Evolutionary conservation across 148 eudicot genomes (phyloP), one percentile per base, ranked within the genome.

Genomic region (Camellia lanceoleosa): DNA sequence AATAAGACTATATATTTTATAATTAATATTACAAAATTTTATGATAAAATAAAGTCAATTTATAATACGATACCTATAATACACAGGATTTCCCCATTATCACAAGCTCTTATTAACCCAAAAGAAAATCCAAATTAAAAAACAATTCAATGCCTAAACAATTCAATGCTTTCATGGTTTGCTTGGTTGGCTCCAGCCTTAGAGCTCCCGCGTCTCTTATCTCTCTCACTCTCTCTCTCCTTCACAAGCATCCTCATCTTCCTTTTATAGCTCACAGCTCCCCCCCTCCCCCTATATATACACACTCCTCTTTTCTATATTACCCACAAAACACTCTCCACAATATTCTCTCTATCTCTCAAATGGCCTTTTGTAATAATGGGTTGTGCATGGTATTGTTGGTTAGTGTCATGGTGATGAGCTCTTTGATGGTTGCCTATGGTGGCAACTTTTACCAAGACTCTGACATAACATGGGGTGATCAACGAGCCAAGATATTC

Each of bases 391-490:
- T 44, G 60, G 3, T 64, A 30, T 18, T 70, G 61, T 18, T 83
- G 68, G 77, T 89, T 20, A 49, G 23, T 15, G n/a, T 76, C 56
- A n/a, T 81, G 46, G 65, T 30, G 38, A 30, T 82, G 55, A 68
- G 54, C 66, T 79, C 74, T 46, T 67, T 80, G 43, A 56, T 66
- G 62, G 74, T 67, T 46, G 86, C 74, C 61, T 69, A 74, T 60
- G 86, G 86, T 10, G 89, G 88, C 51, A 85, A 85, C 58, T 30
- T 30, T 30, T 30, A 30, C 38, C 38, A 30, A 30, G 38, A 30
- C 38, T 30, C 0, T 30, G 38, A 88, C 66, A 79, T 85, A 20
- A 88, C 91, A 51, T 90, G 85, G 80, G 93, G 93, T 62, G 93
- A 88, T 80, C 82, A 83, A 2, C 74, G 90, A 23, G 88, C 88